Base-by-base conservation (phyloP, 257 asterid species). In the Avicennia marina region DNA sequence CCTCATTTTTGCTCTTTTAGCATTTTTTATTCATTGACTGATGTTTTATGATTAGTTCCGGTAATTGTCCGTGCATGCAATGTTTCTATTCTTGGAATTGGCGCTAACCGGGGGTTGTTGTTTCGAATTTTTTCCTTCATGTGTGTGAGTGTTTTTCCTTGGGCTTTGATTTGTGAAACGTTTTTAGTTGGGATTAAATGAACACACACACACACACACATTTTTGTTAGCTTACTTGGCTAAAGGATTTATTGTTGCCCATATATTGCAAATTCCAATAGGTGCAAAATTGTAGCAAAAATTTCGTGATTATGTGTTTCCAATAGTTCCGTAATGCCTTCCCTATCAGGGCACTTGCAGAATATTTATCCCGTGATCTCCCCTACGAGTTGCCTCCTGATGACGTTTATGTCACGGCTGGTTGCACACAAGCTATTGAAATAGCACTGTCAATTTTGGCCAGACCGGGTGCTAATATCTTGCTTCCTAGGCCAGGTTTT, bases 361-460 rank as follows among this genome's bases (percentile, higher is more conserved):
- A 75, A 11, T 84, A 86, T 61, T 56, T 89, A 55, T 89, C 97
- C 1, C 56, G 64, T 9, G 90, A 84, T 70, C 93, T 89, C 41
- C 89, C 87, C 0, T 68, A 78, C 67, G 39, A 71, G 51, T 58
- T 89, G 54, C 72, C 76, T 2, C 27, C 75, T 0, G 93, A 84
- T 15, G 91, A 86, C 66, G 94, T 89, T 39, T 89, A 81, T 55
- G 70, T 89, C 22, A 83, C 95, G 7, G 75, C 84, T 5, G 97
- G 97, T 20, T 89, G 97, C 38, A 86, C 97, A 18, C 97, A 84
- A 70, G 95, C 95, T 32, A 89, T 89, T 56, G 97, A 89, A 66
- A 57, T 74, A 56, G 69, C 87, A 20, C 32, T 86, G 11, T 78
- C 95, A 2, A 67, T 76, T 34, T 62, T 86, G 62, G 79, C 79